Evolutionary conservation across 495 filamentous ascomycete genomes (phyloP), one percentile per base, ranked within the genome.

Genomic region (Hypomontagnella submonticulosa): DNA sequence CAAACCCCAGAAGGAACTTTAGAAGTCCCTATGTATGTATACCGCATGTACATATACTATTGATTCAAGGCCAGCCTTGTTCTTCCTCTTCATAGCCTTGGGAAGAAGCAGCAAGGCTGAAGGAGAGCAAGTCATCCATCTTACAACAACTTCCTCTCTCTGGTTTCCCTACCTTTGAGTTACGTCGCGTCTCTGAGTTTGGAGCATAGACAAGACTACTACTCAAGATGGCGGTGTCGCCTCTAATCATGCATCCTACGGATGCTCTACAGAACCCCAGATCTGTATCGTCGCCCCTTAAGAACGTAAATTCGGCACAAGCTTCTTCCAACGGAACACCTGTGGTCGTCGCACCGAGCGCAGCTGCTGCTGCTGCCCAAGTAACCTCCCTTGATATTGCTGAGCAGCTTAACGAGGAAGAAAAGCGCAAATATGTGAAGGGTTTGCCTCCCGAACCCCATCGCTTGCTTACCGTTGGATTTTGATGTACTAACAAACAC

Each of bases 341-440:
- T 11, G 43, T 67, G 13, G 60, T 64, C 11, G 36, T 38, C 8
- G 66, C 71, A 56, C 73, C 75, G 16, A 51, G 57, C 44, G 34
- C n/a, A n/a, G n/a, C 70, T n/a, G 34, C 73, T 20, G 52, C 71
- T 27, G 57, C 67, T 20, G 34, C 56, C n/a, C 46, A 61, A n/a
- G 58, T 54, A n/a, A 51, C 63, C 11, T 57, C 55, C 11, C 55
- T 73, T 34, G 92, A 96, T 67, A 78, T 92, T 4, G 87, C 91
- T 5, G 92, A 96, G 71, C 89, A 96, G 73, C 82, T 99, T 64
- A 97, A 99, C 73, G 90, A 92, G 44, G 86, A 93, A 41, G 90
- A 92, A 52, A 90, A 90, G 73, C 81, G 85, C 58, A 96, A 93
- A 78, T 99, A 97, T 73, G 83, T 93, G 58, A 97, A 96, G 83